phyloP scores from a whole-genome alignment of 495 filamentous ascomycete genomes.

The Massariosphaeria phaeospora region DNA sequence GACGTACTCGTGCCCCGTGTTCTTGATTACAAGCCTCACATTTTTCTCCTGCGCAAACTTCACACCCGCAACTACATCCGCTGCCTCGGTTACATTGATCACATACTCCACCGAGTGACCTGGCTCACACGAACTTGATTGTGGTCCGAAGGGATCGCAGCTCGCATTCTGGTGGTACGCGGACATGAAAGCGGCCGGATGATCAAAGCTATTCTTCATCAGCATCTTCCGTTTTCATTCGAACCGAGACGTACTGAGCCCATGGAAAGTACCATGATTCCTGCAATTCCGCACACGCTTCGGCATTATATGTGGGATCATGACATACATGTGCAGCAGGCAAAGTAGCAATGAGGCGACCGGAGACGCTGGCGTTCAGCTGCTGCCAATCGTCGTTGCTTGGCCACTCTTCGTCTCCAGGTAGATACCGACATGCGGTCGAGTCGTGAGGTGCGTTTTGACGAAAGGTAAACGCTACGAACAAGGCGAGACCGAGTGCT shows the following conservation, averaged over 20 bases:
- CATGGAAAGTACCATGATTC: neutral
- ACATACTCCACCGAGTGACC: slow-evolving; percentile 57
- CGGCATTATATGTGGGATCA: slow-evolving; percentile 5
- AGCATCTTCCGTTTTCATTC: neutral
- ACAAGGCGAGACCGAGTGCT: too few species aligned
- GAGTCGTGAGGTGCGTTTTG: neutral
- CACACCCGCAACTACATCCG: slow-evolving; percentile 49
- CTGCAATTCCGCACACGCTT: slow-evolving; percentile 6
- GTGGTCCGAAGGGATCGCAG: slow-evolving; percentile 55
- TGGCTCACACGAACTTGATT: slow-evolving; percentile 49
- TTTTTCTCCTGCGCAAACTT: slow-evolving; percentile 44
- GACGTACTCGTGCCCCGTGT: slow-evolving; percentile 27
- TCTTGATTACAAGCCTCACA: slow-evolving; percentile 21
- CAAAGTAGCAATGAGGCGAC: slow-evolving; percentile 15
- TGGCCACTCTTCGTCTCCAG: slow-evolving; percentile 16
- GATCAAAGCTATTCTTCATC: slow-evolving; percentile 2
- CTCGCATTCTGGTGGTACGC: slow-evolving; percentile 47
- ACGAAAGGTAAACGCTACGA: neutral
- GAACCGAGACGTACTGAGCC: neutral
- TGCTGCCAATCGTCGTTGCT: neutral
- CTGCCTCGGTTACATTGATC: slow-evolving; percentile 44
- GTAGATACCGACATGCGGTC: slow-evolving; percentile 6
- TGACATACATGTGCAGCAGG: slow-evolving; percentile 18
- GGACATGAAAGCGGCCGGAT: slow-evolving; percentile 43
- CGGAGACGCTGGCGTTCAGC: slow-evolving; percentile 14